Conservation (phyloP, 192 early-diverging fungal species). For the Backusella morwellensis region DNA sequence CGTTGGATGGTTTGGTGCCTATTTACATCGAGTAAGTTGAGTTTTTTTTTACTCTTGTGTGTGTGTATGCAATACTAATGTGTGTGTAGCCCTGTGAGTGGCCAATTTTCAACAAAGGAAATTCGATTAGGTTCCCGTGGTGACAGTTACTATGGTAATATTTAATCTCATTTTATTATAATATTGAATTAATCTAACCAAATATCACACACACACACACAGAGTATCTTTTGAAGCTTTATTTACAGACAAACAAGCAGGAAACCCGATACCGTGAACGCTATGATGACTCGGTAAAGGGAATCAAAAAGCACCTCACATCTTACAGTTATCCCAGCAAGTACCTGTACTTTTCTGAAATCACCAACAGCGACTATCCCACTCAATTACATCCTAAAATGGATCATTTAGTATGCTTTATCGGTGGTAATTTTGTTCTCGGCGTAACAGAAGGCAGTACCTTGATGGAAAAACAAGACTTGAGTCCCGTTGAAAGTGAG, state of each 20-base stretch:
- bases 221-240: conserved; percentile 94
- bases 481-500: conserved; percentile 47
- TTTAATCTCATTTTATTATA: background rate
- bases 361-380: conserved; percentile 26
- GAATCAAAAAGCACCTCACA: conserved; percentile 66
- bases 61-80: background rate
- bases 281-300: conserved; percentile 62
- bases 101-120: conserved; percentile 52
- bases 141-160: conserved; percentile 88
- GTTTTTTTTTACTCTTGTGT: background rate
- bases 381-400: conserved; percentile 58
- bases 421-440: conserved; percentile 80
- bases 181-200: background rate
- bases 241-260: conserved; percentile 63
- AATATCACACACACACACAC: background rate
- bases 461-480: conserved; percentile 32
- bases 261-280: conserved; percentile 63
- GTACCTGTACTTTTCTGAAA: conserved; percentile 68
- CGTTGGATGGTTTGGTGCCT: conserved; percentile 72
- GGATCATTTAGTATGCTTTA: conserved; percentile 95
- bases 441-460: conserved; percentile 63
- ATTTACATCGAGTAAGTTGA: conserved; percentile 56
- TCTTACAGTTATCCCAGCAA: conserved; percentile 54
- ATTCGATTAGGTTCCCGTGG: conserved; percentile 77
- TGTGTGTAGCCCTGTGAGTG: conserved; percentile 45